phyloP scores from a whole-genome alignment of 192 early-diverging fungal genomes.

The Spizellomyces sp. region DNA sequence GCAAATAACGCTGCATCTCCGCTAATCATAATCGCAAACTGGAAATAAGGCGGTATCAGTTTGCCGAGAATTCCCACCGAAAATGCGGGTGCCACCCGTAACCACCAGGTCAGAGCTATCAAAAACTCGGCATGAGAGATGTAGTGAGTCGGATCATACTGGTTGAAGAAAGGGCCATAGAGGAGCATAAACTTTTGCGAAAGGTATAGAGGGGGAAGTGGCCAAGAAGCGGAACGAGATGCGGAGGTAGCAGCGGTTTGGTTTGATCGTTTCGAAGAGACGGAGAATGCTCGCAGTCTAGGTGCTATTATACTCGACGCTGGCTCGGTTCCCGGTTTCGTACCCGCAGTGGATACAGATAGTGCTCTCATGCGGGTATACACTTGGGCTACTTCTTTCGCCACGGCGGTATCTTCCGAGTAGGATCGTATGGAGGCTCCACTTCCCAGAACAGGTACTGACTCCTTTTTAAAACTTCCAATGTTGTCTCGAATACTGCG shows the following conservation, averaged over 20 bases:
- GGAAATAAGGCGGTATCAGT: constrained; percentile 18
- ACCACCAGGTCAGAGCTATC: constrained; percentile 17
- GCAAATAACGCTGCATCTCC: constrained; percentile 17
- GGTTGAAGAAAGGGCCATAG: constrained; percentile 28
- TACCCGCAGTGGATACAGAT: neutral
- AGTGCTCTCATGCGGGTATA: constrained; percentile 15
- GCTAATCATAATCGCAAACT: constrained; percentile 15
- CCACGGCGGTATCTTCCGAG: neutral
- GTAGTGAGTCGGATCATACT: constrained; percentile 16
- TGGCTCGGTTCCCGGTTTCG: neutral
- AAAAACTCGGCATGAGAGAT: constrained; percentile 26
- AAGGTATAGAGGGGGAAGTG: constrained; percentile 19
- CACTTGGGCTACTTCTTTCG: constrained; percentile 11
- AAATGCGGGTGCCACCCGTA: constrained; percentile 18
- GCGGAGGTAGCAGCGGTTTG: constrained; percentile 5
- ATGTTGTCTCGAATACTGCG: constrained; percentile 19
- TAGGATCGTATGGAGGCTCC: neutral
- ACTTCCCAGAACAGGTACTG: neutral
- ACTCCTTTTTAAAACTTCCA: constrained; percentile 1
- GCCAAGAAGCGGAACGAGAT: constrained; percentile 11
- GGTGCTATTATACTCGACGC: neutral
- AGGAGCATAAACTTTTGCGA: constrained; percentile 27
- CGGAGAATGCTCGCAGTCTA: constrained; percentile 9
- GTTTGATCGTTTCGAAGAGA: neutral
- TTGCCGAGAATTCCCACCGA: constrained; percentile 23